Evolutionary conservation across 2,329 filamentous ascomycete species (phyloP), one percentile per base, ranked within the genome.

Genomic region (Simplicillium aogashimaense): DNA sequence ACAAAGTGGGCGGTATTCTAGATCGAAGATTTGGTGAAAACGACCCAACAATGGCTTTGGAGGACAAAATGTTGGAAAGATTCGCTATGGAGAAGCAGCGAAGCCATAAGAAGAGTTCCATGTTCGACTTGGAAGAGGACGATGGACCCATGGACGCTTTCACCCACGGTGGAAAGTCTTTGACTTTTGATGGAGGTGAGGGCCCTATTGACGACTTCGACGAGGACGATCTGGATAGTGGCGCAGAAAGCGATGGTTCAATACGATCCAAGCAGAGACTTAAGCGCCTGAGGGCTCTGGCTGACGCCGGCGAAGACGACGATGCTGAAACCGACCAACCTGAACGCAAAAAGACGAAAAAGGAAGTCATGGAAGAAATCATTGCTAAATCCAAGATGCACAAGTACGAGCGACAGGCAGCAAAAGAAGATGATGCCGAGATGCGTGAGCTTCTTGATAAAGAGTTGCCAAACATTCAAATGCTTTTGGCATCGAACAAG

Each of bases 351-450:
- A 98, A 95, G 67, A 82, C 82, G 3, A 97, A 95, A 64, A 85
- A 92, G 40, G 92, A 98, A 61, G 86, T 98, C 37, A 95, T 97
- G 86, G 84, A 95, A 54, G 94, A 98, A 61, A 74, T 98, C 45
- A 95, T 98, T 49, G 86, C 89, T 45, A 98, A 98, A 63, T 97
- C 90, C 1, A 98, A 98, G 58, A 72, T 86, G 46, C 76, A 95
- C 72, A 97, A 95, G 64, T 89, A 90, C 55, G 89, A 97, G 64
- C 80, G 92, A 32, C 92, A 98, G 61, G 81, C 86, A 44, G 78
- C 79, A 20, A 95, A 95, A 56, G 92, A 97, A 45, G 87, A 92
- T 37, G 92, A 98, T 50, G 87, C 94, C 38, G 90, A 95, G 48
- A 61, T 95, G 40, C 76, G 88, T 43, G 81, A 81, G 43, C 79